phyloP scores from a whole-genome alignment of 2,329 filamentous ascomycete species.

The Scytalidium lignicola region DNA sequence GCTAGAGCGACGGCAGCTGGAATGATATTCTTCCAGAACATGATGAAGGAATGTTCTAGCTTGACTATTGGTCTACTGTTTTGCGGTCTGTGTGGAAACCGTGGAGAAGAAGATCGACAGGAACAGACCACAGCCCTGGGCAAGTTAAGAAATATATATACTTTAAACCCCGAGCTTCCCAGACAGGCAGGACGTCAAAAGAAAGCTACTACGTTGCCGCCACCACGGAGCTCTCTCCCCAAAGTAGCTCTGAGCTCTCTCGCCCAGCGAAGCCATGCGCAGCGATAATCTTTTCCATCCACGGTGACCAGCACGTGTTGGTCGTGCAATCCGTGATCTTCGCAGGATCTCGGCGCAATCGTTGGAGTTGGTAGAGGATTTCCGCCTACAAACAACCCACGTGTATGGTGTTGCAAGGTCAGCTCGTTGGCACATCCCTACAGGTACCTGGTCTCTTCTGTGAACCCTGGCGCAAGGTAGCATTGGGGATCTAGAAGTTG shows the following conservation, averaged over 20 bases:
- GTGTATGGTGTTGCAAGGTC: not conserved
- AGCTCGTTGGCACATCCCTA: not conserved
- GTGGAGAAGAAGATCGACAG: not conserved
- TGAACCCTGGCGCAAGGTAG: constrained; percentile 20
- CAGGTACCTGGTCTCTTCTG: constrained; percentile 15
- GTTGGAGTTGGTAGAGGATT: not conserved
- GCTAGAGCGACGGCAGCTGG: not conserved
- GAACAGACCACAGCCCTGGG: not conserved
- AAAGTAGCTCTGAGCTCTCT: not conserved
- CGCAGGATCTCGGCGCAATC: not conserved
- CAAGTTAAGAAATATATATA: not conserved
- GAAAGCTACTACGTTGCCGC: not conserved
- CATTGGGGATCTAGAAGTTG: not conserved
- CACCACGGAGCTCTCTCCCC: not conserved
- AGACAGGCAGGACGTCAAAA: not conserved
- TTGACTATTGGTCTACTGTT: not conserved
- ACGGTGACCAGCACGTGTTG: not conserved
- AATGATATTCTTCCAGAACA: not conserved
- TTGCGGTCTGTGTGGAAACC: not conserved
- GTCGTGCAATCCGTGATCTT: not conserved
- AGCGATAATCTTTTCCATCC: not conserved
- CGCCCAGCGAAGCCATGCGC: not conserved
- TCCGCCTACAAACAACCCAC: not conserved
- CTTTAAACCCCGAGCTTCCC: not conserved
- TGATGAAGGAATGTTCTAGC: not conserved